phyloP scores from a whole-genome alignment of 2,329 filamentous ascomycete genomes.

The Ophiocordyceps unilateralis region DNA sequence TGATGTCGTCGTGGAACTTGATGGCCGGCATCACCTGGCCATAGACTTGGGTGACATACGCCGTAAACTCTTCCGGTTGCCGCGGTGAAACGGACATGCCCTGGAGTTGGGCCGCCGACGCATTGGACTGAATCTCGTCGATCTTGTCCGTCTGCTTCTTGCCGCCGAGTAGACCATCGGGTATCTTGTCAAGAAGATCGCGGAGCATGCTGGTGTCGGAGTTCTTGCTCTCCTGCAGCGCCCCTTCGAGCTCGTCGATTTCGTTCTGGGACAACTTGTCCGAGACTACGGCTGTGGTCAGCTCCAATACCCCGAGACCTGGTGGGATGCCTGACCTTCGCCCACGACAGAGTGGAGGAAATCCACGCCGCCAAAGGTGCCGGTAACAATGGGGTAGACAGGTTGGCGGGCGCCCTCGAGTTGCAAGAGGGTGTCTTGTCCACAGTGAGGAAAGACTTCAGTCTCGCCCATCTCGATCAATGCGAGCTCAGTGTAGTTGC shows the following conservation, averaged over 20 bases:
- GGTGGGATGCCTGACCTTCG: slow-evolving; percentile 26
- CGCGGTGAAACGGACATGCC: slow-evolving; percentile 58
- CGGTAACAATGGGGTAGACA: slow-evolving; percentile 74
- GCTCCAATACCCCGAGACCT: background rate
- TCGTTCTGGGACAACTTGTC: slow-evolving; percentile 89
- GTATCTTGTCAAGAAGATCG: slow-evolving; percentile 66
- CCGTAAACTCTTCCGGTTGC: slow-evolving; percentile 68
- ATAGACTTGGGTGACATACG: slow-evolving; percentile 56
- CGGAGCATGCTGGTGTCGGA: slow-evolving; percentile 59
- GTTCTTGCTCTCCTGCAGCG: slow-evolving; percentile 46
- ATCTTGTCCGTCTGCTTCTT: slow-evolving; percentile 59
- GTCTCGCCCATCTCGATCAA: slow-evolving; percentile 72
- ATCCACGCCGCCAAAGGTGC: slow-evolving; percentile 88
- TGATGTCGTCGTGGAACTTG: slow-evolving; percentile 76
- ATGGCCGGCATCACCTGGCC: slow-evolving; percentile 77
- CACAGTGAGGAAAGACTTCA: slow-evolving; percentile 76
- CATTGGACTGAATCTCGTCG: slow-evolving; percentile 63
- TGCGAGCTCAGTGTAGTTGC: slow-evolving; percentile 80
- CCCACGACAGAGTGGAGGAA: slow-evolving; percentile 77
- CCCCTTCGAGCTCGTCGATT: slow-evolving; percentile 74
- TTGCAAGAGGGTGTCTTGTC: slow-evolving; percentile 51
- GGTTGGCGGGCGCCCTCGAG: slow-evolving; percentile 46
- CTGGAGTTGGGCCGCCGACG: slow-evolving; percentile 57
- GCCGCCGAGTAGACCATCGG: slow-evolving; percentile 60
- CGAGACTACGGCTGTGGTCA: slow-evolving; percentile 32